Evolutionary conservation across 495 filamentous ascomycete species (phyloP), one percentile per base, ranked within the genome.

Genomic region (Tuber umbilicatum): DNA sequence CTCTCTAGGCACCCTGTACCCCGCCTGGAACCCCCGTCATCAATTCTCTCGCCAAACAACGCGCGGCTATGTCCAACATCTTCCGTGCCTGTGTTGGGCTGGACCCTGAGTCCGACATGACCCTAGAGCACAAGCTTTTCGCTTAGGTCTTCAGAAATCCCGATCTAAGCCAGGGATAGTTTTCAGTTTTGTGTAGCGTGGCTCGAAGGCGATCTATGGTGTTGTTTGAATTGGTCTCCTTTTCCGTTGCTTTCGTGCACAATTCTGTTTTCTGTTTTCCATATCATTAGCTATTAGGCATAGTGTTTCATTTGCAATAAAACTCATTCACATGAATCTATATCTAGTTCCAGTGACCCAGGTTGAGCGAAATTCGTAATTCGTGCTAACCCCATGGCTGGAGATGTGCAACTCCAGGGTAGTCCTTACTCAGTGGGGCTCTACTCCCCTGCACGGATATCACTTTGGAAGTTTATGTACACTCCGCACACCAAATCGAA

Each of bases 101-200:
- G 75, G 93, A 97, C 88, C 95, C 96, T 37, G 95, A 99, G 89
- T 95, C 91, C 70, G 95, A 99, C 84, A 98, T 99, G 96, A 97
- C 94, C 70, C 89, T 99, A 60, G 95, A 99, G 89, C 95, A 99
- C 87, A 99, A 98, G 90, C 88, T 98, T 74, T 94, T 97, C 84
- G 73, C 80, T 82, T 83, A 82, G 69, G 39, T 2, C 6, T 75
- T 43, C 68, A 40, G 68, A 72, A 64, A 64, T 31, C 3, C 55
- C 4, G 10, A 31, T 31, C 16, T 27, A 12, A 35, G 14, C n/a
- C 2, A 14, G 55, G 12, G 27, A 16, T 31, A 35, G 27, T 35
- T 35, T 64, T 64, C 16, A 35, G 55, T 64, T 35, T 27, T 64
- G 55, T 64, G 55, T 64, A 35, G 55, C 55, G 55, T 64, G 27